phyloP scores from a whole-genome alignment of 306 rosid genomes.

The Fagus sylvatica region DNA sequence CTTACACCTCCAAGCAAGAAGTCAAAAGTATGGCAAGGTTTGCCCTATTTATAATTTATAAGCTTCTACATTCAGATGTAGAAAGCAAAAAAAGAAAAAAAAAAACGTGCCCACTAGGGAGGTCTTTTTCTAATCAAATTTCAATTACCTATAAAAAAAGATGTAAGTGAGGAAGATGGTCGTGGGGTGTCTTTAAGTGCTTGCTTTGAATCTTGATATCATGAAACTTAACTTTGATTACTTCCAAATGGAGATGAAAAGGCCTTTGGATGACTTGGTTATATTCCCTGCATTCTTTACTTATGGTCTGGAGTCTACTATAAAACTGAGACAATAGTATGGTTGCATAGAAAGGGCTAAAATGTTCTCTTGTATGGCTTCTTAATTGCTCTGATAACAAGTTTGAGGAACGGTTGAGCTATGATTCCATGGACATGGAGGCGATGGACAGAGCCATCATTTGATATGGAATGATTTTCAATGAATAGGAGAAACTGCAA shows the following conservation, averaged over 20 bases:
- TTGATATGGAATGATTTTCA: conserved; percentile 82
- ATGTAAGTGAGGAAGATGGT: conserved; percentile 67
- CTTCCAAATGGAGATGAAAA: conserved; percentile 66
- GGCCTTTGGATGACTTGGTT: conserved; percentile 82
- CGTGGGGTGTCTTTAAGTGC: conserved; percentile 80
- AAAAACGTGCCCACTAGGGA: too few species aligned
- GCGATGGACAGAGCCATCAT: conserved; percentile 80
- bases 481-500: too few species aligned
- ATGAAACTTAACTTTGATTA: conserved; percentile 71
- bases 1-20: too few species aligned
- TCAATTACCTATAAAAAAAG: too few species aligned
- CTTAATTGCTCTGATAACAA: conserved; percentile 91
- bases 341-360: conserved; percentile 62
- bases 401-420: conserved; percentile 80
- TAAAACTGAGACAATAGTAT: conserved; percentile 79
- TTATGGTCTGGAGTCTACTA: conserved; percentile 77
- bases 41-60: too few species aligned
- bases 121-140: too few species aligned
- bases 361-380: conserved; percentile 92
- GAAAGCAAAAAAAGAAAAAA: not conserved
- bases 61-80: too few species aligned
- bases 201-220: conserved; percentile 84
- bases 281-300: conserved; percentile 88
- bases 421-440: conserved; percentile 88
- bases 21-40: too few species aligned